phyloP scores from a whole-genome alignment of 441 rosid genomes.

The Mallotus repandus region DNA sequence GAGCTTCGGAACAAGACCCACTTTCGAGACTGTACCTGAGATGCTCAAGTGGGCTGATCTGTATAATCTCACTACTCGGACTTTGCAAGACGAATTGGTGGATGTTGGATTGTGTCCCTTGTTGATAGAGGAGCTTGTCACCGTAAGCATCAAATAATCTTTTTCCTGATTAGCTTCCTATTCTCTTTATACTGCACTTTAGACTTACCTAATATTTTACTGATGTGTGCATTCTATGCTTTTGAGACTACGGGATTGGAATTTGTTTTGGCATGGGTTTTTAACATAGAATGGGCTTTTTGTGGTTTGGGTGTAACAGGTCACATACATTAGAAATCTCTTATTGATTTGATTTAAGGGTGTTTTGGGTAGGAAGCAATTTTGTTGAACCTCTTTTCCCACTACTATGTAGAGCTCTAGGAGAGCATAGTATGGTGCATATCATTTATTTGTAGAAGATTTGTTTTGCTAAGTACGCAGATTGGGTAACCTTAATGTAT shows the following conservation, averaged over 20 bases:
- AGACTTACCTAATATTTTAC: no score
- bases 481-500: no score
- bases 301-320: not conserved
- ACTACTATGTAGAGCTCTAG: no score
- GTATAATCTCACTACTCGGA: conserved; percentile 61
- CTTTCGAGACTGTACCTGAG: conserved; percentile 69
- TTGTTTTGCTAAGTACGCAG: no score
- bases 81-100: conserved; percentile 54
- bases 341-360: no score
- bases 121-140: conserved; percentile 61
- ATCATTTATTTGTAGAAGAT: no score
- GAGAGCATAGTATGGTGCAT: no score
- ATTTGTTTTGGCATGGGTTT: not conserved
- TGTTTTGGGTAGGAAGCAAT: no score
- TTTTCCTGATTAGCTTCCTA: not conserved
- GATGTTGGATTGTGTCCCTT: conserved; percentile 49
- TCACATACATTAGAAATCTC: not conserved
- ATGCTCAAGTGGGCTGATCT: conserved; percentile 90
- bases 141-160: conserved; percentile 44
- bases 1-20: conserved; percentile 57
- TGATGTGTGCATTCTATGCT: not conserved
- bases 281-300: not conserved
- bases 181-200: not conserved
- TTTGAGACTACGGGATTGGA: not conserved
- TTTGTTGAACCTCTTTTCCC: no score